Evolutionary conservation across 2,329 filamentous ascomycete genomes (phyloP).

Genomic region (Byssothecium circinans): DNA sequence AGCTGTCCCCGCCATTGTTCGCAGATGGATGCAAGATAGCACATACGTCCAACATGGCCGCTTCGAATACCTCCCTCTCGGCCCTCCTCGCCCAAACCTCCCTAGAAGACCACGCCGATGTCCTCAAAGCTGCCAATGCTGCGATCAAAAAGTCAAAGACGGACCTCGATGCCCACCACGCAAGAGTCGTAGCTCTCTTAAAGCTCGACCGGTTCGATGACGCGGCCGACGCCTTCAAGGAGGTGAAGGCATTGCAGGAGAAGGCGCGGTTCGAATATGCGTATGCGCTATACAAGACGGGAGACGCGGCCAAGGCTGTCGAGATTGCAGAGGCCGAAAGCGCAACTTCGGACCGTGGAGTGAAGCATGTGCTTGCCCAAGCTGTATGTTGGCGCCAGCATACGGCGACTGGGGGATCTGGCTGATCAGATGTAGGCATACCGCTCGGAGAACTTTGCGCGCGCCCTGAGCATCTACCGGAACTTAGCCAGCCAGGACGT

Average conservation of each 20-base stretch:
- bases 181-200: slow-evolving; percentile 72
- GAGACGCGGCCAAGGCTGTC: slow-evolving; percentile 66
- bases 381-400: slow-evolving; percentile 49
- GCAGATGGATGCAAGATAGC: slow-evolving; percentile 29
- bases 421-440: slow-evolving; percentile 58
- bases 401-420: background rate
- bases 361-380: slow-evolving; percentile 64
- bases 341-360: slow-evolving; percentile 49
- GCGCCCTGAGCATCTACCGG: slow-evolving; percentile 66
- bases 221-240: slow-evolving; percentile 68
- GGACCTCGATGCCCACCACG: slow-evolving; percentile 65
- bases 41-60: slow-evolving; percentile 38
- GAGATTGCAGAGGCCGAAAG: slow-evolving; percentile 49
- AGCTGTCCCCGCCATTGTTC: slow-evolving; percentile 4
- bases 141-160: slow-evolving; percentile 61
- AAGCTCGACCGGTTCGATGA: slow-evolving; percentile 83
- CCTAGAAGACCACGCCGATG: slow-evolving; percentile 72
- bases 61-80: slow-evolving; percentile 51
- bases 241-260: slow-evolving; percentile 62
- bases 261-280: slow-evolving; percentile 69
- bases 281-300: slow-evolving; percentile 83
- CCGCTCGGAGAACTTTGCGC: slow-evolving; percentile 71
- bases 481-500: slow-evolving; percentile 54
- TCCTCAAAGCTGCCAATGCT: slow-evolving; percentile 65
- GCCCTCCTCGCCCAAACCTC: slow-evolving; percentile 59